Evolutionary conservation across 1,284 basidiomycete genomes (phyloP), one percentile per base, ranked within the genome.

Genomic region (Coriolopsis trogii): DNA sequence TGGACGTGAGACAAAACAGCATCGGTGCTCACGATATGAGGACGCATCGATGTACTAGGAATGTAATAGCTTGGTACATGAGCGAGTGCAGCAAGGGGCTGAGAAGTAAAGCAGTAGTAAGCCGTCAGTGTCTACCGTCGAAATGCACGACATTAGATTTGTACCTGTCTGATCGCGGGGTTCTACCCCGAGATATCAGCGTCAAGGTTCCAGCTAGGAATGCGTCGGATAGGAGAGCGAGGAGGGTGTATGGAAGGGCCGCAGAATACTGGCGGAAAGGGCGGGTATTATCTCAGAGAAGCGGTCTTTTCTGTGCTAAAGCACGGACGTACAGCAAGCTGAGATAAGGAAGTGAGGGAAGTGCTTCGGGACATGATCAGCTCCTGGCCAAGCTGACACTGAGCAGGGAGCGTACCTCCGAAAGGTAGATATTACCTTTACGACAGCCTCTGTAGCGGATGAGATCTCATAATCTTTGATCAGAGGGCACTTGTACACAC

Each of bases 11-110:
- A 6, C 9, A 15, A 18, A 7, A 7, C 23, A 6, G 12, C 15
- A 36, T 15, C 1, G 12, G 9, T 6, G 33, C 58, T 26, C 28
- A 60, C 60, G 53, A 51, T 33, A 59, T 26, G 13, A 62, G 40
- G 7, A 60, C 36, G 31, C 60, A 62, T 6, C 60, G 58, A 18
- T 62, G 60, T 23, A 62, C 49, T 16, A 55, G 44, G 15, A 60
- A 49, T 1, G 51, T 56, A 1, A 60, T 45, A 26, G 47, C 26
- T 37, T 53, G 50, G 37, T 58, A 49, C 1, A 52, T 26, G 7
- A 54, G 21, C 2, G 50, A 53, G 6, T 57, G 36, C 3, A 59
- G 9, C 36, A 39, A 42, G 3, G 45, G 40, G 12, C 48, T 55
- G 34, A 2, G n/a, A n/a, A 1, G 12, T 8, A 15, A 21, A 4